A percentile compares a stretch with the other conserved stretches of the same genome.
Evolutionary conservation across 345 rosid genomes (phyloP).

Genomic region (Firmiana major): DNA sequence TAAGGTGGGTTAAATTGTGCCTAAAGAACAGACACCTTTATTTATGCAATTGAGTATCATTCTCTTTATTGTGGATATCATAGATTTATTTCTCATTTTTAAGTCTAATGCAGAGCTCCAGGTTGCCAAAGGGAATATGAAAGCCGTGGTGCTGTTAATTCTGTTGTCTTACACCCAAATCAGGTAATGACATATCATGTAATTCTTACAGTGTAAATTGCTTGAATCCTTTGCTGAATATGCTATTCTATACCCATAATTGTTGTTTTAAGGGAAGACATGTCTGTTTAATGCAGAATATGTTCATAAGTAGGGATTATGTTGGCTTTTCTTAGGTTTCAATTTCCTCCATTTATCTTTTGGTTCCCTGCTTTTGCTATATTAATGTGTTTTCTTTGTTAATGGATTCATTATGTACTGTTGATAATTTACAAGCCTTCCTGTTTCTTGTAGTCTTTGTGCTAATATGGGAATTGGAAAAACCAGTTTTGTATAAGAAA

Average conservation of each 20-base stretch:
- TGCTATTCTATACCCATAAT: background rate
- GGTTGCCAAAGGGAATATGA: constrained; percentile 98
- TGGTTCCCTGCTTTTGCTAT: background rate
- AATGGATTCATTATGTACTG: background rate
- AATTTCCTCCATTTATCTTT: background rate
- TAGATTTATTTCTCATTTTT: constrained; percentile 14
- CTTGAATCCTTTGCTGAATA: background rate
- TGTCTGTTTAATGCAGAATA: background rate
- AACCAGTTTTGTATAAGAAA: background rate
- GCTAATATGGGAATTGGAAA: constrained; percentile 10
- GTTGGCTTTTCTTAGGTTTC: background rate
- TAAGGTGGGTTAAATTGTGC: constrained; percentile 44
- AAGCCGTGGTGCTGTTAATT: constrained; percentile 91
- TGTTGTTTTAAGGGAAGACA: background rate
- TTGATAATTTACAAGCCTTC: background rate
- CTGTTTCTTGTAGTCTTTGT: background rate
- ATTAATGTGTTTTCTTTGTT: background rate
- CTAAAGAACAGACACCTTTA: background rate
- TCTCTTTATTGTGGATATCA: background rate
- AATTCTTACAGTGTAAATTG: background rate
- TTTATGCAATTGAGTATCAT: background rate
- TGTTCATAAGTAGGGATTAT: background rate
- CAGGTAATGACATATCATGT: constrained; percentile 45
- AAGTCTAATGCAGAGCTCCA: constrained; percentile 67
- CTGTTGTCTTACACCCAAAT: constrained; percentile 93